Evolutionary conservation across 192 early-diverging fungal species (phyloP), one percentile per base, ranked within the genome.

Genomic region (Kickxella alabastrina): DNA sequence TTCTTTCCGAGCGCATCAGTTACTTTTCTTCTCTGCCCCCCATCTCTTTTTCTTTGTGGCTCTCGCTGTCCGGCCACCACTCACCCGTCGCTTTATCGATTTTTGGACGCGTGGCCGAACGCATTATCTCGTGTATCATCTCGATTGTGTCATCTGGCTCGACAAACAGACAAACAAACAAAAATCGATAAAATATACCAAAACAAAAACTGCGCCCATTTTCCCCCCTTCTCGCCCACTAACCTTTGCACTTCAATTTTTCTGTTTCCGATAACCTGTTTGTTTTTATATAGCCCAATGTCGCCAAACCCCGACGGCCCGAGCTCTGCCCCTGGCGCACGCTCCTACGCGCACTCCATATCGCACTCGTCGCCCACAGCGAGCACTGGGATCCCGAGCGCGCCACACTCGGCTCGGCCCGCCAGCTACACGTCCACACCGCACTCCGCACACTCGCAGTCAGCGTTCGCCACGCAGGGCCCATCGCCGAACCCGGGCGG

Each of bases 201-300:
- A 35, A 1, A 35, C 10, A 7, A 35, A 6, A 5, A 14, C 35
- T 38, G 6, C 12, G 21, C 19, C 13, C 39, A 6, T 6, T 3
- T 10, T 0, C 35, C 19, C 4, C 14, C 28, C 7, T 43, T n/a
- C 12, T n/a, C n/a, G n/a, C n/a, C n/a, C n/a, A n/a, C n/a, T n/a
- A n/a, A n/a, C n/a, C n/a, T n/a, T 49, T 49, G 18, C 25, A 14
- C 29, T 43, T 19, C 23, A 22, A 41, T 41, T 41, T 49, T 21
- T 41, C 31, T 43, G 22, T 17, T 22, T 21, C 23, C 23, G n/a
- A n/a, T n/a, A n/a, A n/a, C n/a, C n/a, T n/a, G n/a, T n/a, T n/a
- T n/a, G n/a, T n/a, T n/a, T n/a, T n/a, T n/a, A n/a, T 36, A 25
- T 75, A 76, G 66, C 29, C 58, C 73, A 32, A 62, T 76, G 62